Conservation (phyloP, 2,329 filamentous ascomycete species). For the Trichoderma oligosporum region DNA sequence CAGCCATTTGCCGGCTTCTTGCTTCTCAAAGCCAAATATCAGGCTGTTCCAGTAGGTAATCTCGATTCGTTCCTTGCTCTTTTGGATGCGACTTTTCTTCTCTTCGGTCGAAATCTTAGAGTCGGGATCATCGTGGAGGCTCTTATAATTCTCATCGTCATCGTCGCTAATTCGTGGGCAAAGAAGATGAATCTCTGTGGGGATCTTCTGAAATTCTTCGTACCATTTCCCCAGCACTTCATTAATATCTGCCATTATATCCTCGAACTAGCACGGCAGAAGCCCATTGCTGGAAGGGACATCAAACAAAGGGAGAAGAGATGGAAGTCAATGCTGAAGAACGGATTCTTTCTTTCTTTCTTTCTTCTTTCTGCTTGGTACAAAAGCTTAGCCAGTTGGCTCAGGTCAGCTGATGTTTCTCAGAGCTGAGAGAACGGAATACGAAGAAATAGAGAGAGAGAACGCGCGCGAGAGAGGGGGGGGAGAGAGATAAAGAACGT, state of each 20-base stretch:
- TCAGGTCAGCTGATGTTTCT: background rate
- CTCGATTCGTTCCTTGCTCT: conserved; percentile 54
- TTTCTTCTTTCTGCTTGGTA: background rate
- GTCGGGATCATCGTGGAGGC: conserved; percentile 46
- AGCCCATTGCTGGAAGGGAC: conserved; percentile 15
- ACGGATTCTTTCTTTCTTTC: background rate
- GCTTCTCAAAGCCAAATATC: conserved; percentile 63
- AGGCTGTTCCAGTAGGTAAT: conserved; percentile 65
- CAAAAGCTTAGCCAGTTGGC: background rate
- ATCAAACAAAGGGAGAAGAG: background rate
- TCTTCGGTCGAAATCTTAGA: conserved; percentile 48
- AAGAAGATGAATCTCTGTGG: conserved; percentile 57
- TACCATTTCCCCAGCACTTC: conserved; percentile 44
- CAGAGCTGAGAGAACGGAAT: background rate
- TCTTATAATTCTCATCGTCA: conserved; percentile 58
- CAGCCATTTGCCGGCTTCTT: conserved; percentile 57
- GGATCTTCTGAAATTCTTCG: conserved; percentile 43
- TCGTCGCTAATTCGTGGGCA: conserved; percentile 63
- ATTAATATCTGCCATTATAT: conserved; percentile 37
- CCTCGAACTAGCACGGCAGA: conserved; percentile 4
- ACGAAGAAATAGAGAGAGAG: background rate
- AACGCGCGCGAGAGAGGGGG: no score
- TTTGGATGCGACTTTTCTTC: conserved; percentile 51
- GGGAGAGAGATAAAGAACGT: background rate
- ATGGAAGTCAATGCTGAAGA: background rate